These are phyloP conservation scores for Fraxinus angustifolia DNA, from an alignment of 305 asterid genomes.

Conservation along the genomic window DNA sequence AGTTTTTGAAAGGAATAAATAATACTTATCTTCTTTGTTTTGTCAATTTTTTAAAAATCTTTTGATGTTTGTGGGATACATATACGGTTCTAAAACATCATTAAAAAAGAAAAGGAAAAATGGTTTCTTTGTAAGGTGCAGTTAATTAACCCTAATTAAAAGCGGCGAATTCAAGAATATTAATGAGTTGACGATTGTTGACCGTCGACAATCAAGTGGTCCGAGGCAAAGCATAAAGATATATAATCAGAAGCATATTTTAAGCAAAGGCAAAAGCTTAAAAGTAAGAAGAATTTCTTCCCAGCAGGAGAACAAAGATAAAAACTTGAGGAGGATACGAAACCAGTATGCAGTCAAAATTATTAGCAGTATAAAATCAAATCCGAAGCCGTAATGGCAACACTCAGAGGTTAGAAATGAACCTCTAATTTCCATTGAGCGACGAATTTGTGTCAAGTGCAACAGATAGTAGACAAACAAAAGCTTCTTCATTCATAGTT, in stretches of 20 bases:
- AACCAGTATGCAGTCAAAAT: background rate
- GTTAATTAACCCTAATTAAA: too few relatives aligned
- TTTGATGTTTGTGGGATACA: too few relatives aligned
- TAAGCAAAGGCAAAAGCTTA: background rate
- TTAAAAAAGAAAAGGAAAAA: too few relatives aligned
- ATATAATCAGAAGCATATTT: background rate
- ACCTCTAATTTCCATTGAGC: background rate
- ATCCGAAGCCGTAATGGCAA: background rate
- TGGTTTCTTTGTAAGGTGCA: background rate
- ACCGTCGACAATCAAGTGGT: background rate
- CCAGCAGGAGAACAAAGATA: background rate
- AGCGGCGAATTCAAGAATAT: too few relatives aligned
- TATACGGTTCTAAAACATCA: background rate
- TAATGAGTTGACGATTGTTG: too few relatives aligned
- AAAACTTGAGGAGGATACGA: background rate
- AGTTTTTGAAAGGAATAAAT: too few relatives aligned
- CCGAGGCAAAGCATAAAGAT: background rate
- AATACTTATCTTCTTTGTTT: background rate
- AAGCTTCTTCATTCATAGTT: background rate
- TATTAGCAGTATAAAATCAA: background rate
- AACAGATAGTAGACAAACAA: background rate
- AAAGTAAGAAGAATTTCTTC: background rate
- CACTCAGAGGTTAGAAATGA: background rate
- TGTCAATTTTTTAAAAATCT: background rate
- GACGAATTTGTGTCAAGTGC: background rate